phyloP scores from a whole-genome alignment of 192 early-diverging fungal species.

The Coemansia asiatica region DNA sequence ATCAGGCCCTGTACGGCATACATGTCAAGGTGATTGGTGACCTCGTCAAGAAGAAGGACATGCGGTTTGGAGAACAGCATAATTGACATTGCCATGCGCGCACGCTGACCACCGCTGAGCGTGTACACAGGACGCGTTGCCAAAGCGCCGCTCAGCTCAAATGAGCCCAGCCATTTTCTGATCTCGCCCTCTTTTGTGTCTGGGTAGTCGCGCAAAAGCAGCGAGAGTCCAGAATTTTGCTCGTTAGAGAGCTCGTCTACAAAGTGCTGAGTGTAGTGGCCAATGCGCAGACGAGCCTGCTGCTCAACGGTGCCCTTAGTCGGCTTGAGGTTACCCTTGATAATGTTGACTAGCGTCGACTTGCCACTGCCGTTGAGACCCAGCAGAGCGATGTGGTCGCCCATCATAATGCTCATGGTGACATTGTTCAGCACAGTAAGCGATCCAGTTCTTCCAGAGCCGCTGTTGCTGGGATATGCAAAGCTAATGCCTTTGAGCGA shows the following conservation, averaged over 20 bases:
- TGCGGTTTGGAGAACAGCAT: constrained; percentile 67
- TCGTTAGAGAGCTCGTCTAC: constrained; percentile 67
- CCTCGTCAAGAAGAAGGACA: constrained; percentile 74
- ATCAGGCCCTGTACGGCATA: constrained; percentile 75
- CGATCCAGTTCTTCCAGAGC: constrained; percentile 11
- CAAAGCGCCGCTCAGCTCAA: constrained; percentile 69
- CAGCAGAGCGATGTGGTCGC: constrained; percentile 70
- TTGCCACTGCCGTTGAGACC: constrained; percentile 84
- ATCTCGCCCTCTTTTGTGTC: constrained; percentile 60
- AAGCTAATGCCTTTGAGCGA: constrained; percentile 61
- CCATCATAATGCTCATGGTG: constrained; percentile 68
- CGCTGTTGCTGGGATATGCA: constrained; percentile 16
- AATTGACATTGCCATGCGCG: constrained; percentile 73
- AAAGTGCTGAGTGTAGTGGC: constrained; percentile 83
- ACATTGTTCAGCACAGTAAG: constrained; percentile 62
- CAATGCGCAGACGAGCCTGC: constrained; percentile 67
- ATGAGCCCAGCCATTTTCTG: constrained; percentile 72
- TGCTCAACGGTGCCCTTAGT: constrained; percentile 64
- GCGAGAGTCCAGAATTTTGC: constrained; percentile 54
- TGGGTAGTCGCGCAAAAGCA: constrained; percentile 54
- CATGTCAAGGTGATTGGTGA: constrained; percentile 91
- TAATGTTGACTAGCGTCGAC: constrained; percentile 76
- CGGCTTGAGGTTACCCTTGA: constrained; percentile 64
- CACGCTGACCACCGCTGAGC: constrained; percentile 82
- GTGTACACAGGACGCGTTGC: constrained; percentile 61